These are phyloP conservation scores for Trichoderma orchidacearum DNA, from an alignment of 495 filamentous ascomycete genomes.

Conservation along the genomic window DNA sequence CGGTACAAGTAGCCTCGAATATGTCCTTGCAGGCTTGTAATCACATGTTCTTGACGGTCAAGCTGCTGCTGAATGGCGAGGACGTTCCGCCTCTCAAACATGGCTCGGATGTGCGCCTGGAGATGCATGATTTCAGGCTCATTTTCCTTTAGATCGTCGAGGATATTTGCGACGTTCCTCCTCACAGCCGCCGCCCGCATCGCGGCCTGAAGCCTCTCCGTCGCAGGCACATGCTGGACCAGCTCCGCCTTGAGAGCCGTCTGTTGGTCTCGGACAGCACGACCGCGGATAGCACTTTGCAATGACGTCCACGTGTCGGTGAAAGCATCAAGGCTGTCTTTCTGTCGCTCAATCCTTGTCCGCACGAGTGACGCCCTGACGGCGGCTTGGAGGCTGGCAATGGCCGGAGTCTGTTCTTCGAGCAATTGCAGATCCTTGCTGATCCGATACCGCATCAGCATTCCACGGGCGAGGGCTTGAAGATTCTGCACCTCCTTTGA, in stretches of 20 bases:
- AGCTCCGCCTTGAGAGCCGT: conserved; percentile 24
- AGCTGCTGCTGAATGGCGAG: conserved; percentile 42
- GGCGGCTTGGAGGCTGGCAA: conserved; percentile 37
- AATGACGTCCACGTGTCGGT: conserved; percentile 29
- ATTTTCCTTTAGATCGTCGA: conserved; percentile 24
- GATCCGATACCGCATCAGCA: conserved; percentile 27
- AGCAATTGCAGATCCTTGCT: conserved; percentile 23
- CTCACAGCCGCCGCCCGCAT: conserved; percentile 34
- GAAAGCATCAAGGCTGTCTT: conserved; percentile 24
- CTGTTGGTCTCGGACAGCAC: conserved; percentile 26
- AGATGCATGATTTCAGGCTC: conserved; percentile 27
- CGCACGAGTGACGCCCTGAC: conserved; percentile 22
- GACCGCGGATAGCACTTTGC: conserved; percentile 35
- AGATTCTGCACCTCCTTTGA: conserved; percentile 30
- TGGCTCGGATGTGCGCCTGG: conserved; percentile 36
- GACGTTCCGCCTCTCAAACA: conserved; percentile 33
- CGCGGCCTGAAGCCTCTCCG: conserved; percentile 24
- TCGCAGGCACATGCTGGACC: conserved; percentile 15
- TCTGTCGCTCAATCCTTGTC: conserved; percentile 18
- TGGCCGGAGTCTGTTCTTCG: conserved; percentile 16
- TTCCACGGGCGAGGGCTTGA: conserved; percentile 39
- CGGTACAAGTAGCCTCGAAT: conserved; percentile 50
- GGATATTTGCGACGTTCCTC: conserved; percentile 26
- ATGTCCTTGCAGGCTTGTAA: conserved; percentile 57
- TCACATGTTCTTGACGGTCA: conserved; percentile 36